Percentiles rank a stretch among this genome's conserved stretches.
Evolutionary conservation across 2,329 filamentous ascomycete genomes (phyloP).

Genomic region (Penicillium palitans): DNA sequence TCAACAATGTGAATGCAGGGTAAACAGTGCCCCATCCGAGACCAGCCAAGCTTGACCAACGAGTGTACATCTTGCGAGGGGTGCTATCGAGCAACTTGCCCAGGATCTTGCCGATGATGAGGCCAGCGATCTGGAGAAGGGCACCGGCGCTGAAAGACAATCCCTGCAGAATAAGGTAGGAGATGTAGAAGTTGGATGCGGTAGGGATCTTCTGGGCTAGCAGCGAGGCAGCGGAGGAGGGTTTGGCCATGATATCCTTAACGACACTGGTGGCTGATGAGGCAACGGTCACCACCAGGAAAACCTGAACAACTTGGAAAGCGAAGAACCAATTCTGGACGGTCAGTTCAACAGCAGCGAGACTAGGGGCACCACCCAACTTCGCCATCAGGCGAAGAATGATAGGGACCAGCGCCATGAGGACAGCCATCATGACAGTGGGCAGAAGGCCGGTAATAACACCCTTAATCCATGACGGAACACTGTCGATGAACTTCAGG

Average conservation of each 20-base stretch:
- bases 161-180: constrained; percentile 92
- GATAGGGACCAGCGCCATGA: constrained; percentile 83
- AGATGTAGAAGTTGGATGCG: constrained; percentile 91
- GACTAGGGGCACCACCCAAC: constrained; percentile 74
- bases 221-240: constrained; percentile 61
- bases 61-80: constrained; percentile 74
- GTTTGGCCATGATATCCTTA: constrained; percentile 62
- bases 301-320: constrained; percentile 76
- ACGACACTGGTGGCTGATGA: constrained; percentile 75
- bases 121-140: constrained; percentile 70
- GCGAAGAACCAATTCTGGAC: constrained; percentile 87
- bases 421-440: constrained; percentile 71
- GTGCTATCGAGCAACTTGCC: constrained; percentile 74
- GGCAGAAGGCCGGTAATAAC: constrained; percentile 84
- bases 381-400: constrained; percentile 78
- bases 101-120: constrained; percentile 71
- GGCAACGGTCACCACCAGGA: constrained; percentile 79
- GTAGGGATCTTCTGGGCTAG: constrained; percentile 74
- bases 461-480: constrained; percentile 72
- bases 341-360: constrained; percentile 78
- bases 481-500: constrained; percentile 69
- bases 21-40: constrained; percentile 83
- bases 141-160: constrained; percentile 73
- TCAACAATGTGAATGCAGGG: constrained; percentile 77
- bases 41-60: constrained; percentile 72